Evolutionary conservation across 73 alveolate species (phyloP).

Genomic region (Stentor coeruleus): DNA sequence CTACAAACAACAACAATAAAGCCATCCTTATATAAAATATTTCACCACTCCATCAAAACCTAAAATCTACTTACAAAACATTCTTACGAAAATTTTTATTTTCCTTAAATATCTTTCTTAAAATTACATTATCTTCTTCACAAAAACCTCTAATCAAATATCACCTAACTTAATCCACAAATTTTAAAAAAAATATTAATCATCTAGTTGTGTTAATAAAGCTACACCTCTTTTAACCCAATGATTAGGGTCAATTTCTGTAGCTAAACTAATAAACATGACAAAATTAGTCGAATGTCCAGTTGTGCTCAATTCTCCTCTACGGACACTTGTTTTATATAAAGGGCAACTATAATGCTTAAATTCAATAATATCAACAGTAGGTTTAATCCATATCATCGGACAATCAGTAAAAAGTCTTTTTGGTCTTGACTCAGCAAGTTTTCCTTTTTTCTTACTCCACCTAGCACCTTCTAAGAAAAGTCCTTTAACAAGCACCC

Average conservation of each 20-base stretch:
- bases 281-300: slow-evolving; percentile 94
- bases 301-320: slow-evolving; percentile 87
- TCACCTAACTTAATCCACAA: no score
- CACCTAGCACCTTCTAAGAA: slow-evolving; percentile 97
- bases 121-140: no score
- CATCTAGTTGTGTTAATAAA: slow-evolving; percentile 88
- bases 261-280: slow-evolving; percentile 75
- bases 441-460: slow-evolving; percentile 62
- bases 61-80: no score
- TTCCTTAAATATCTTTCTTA: no score
- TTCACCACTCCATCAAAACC: no score
- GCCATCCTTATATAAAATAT: no score
- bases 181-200: no score
- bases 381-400: slow-evolving; percentile 2
- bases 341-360: slow-evolving; percentile 87
- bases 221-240: slow-evolving; percentile 99
- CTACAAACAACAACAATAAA: no score
- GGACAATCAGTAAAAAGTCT: slow-evolving; percentile 17
- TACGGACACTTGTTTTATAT: slow-evolving; percentile 92
- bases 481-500: slow-evolving; percentile 91
- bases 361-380: slow-evolving; percentile 25
- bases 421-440: slow-evolving; percentile 1
- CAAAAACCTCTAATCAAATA: no score
- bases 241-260: slow-evolving; percentile 84
- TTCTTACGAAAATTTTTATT: no score